phyloP scores from a whole-genome alignment of 2,329 filamentous ascomycete species.

The Aspergillus intermedius region DNA sequence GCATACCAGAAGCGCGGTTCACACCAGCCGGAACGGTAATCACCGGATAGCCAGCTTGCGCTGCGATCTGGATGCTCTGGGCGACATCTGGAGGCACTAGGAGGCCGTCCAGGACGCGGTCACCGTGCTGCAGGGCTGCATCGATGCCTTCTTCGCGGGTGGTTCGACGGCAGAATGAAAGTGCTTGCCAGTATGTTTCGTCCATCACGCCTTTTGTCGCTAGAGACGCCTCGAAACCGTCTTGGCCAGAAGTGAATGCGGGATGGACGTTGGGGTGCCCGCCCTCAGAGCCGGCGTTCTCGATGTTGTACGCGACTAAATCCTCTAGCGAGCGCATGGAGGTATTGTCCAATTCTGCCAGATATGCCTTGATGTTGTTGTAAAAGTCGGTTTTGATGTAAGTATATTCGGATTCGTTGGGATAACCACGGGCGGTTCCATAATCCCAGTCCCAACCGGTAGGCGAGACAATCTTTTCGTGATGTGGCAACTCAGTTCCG shows the following conservation, averaged over 20 bases:
- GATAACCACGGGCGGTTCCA: slow-evolving; percentile 53
- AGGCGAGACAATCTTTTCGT: slow-evolving; percentile 56
- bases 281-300: slow-evolving; percentile 61
- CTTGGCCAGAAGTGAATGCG: slow-evolving; percentile 64
- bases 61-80: slow-evolving; percentile 62
- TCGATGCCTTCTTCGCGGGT: slow-evolving; percentile 63
- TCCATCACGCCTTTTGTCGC: slow-evolving; percentile 56
- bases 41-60: slow-evolving; percentile 69
- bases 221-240: slow-evolving; percentile 60
- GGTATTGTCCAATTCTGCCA: slow-evolving; percentile 57
- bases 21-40: slow-evolving; percentile 62
- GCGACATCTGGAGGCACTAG: slow-evolving; percentile 64
- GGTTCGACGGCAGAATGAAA: slow-evolving; percentile 53
- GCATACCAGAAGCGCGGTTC: slow-evolving; percentile 50
- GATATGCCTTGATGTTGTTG: slow-evolving; percentile 59
- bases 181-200: slow-evolving; percentile 60
- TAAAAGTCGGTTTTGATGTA: slow-evolving; percentile 60
- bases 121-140: slow-evolving; percentile 50
- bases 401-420: slow-evolving; percentile 70
- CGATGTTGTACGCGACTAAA: slow-evolving; percentile 57
- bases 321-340: slow-evolving; percentile 55
- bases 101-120: slow-evolving; percentile 51
- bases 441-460: slow-evolving; percentile 71
- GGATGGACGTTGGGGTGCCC: slow-evolving; percentile 56
- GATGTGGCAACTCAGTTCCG: slow-evolving; percentile 60